Base-by-base conservation (phyloP, 73 alveolate genomes). In the Stentor coeruleus region DNA sequence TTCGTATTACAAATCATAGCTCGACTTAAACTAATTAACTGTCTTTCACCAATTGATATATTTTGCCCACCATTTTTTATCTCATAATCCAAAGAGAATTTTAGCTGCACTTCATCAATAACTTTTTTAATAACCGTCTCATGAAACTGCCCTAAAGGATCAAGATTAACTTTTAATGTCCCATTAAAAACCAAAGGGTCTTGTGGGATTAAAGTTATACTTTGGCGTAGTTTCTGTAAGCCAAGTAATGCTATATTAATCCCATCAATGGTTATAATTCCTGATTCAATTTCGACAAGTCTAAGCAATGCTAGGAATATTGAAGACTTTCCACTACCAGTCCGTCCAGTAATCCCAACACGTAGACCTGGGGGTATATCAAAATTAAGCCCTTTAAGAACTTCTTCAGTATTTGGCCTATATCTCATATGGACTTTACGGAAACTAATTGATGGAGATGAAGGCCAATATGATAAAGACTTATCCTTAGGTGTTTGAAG, bases 301-400 rank as follows among this genome's bases (percentile, higher is more conserved):
- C 92, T 83, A 41, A 86, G 82, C 28, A 86, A 76, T 1, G 83
- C 59, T 75, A 81, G 55, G 49, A 93, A 89, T 57, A 97, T 77
- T 20, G 98, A 94, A 49, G 99, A 91, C 87, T 97, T 97, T 36
- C 99, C 99, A 59, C 98, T 90, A 1, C 99, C 99, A 33, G 99
- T 95, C 89, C 99, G 89, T 26, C 99, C 99, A 0, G 92, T 95
- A 33, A 97, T 86, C 15, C 99, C 99, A 6, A 97, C 84, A 82
- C 96, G 92, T 82, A 92, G 91, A 4, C 97, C 96, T 31, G 89
- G 87, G 42, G 88, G 74, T 36, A 97, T 90, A 35, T 57, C 74
- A 49, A 95, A 94, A 77, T 86, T 74, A 30, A 97, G 84, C 58
- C 95, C 89, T 74, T 84, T 86, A 30, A 97, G 60, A 2, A 93